Conservation (phyloP, 164 flowering plant genomes). For the Nymphaea colorata region DNA sequence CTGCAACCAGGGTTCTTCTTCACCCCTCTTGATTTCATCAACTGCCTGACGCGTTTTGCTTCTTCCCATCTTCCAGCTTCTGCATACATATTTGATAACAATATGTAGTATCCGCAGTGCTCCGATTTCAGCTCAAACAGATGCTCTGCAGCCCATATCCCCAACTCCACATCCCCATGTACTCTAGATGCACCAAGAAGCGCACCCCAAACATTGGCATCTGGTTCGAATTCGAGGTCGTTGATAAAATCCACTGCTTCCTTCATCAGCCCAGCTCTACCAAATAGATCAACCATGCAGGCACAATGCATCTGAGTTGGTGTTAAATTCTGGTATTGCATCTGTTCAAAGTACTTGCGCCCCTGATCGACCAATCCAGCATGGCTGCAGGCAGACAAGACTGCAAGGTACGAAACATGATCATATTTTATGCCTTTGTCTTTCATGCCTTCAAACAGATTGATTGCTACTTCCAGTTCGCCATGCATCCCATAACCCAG, state of each 20-base stretch:
- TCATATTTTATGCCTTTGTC: slow-evolving; percentile 8
- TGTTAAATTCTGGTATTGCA: slow-evolving; percentile 4
- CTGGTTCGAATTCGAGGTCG: slow-evolving; percentile 19
- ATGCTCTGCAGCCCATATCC: slow-evolving; percentile 15
- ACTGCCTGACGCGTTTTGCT: slow-evolving; percentile 24
- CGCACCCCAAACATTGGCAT: slow-evolving; percentile 39
- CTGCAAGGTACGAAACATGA: slow-evolving; percentile 27
- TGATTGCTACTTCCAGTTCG: slow-evolving; percentile 21
- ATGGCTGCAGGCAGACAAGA: slow-evolving; percentile 43
- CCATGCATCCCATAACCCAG: slow-evolving; percentile 34
- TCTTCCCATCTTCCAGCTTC: slow-evolving; percentile 17
- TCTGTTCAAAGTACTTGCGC: slow-evolving; percentile 7
- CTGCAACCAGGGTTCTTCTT: slow-evolving; percentile 35
- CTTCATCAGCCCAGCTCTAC: slow-evolving; percentile 11
- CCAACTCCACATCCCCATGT: slow-evolving; percentile 30
- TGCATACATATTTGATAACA: slow-evolving; percentile 12
- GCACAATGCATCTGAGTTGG: slow-evolving; percentile 18
- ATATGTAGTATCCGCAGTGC: slow-evolving; percentile 10
- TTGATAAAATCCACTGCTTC: slow-evolving; percentile 11
- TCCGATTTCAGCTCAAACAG: slow-evolving; percentile 14
- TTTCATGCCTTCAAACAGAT: slow-evolving; percentile 23
- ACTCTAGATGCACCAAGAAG: slow-evolving; percentile 37
- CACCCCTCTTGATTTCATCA: slow-evolving; percentile 31
- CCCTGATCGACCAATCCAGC: slow-evolving; percentile 31
- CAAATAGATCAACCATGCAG: slow-evolving; percentile 34